Conservation (phyloP, 1,284 basidiomycete genomes). For the Ceratobasidium sp. region DNA sequence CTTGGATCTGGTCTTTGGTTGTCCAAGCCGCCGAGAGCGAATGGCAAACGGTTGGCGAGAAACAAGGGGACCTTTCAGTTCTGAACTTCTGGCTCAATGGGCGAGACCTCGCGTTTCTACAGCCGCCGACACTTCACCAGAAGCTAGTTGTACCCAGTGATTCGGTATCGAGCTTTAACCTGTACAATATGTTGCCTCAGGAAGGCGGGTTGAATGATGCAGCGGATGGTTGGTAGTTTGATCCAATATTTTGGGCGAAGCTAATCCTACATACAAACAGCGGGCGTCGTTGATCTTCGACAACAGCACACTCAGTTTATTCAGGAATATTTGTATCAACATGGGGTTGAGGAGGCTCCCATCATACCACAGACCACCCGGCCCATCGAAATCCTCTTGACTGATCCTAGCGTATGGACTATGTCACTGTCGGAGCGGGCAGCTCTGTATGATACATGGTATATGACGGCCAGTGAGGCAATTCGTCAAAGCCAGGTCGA, state of each 20-base stretch:
- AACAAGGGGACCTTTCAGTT: neutral
- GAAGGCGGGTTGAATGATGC: neutral
- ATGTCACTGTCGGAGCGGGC: slow-evolving; percentile 45
- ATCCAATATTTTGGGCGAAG: neutral
- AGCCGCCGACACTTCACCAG: too few species aligned
- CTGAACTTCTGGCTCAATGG: slow-evolving; percentile 31
- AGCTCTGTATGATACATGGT: slow-evolving; percentile 41
- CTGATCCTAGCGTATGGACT: slow-evolving; percentile 43
- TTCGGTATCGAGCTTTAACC: neutral
- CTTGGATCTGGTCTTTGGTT: slow-evolving; percentile 60
- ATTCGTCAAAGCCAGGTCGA: slow-evolving; percentile 59
- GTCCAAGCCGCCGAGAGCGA: slow-evolving; percentile 18
- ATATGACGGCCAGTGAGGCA: slow-evolving; percentile 21
- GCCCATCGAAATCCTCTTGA: slow-evolving; percentile 19
- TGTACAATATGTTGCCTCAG: neutral
- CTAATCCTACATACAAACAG: neutral
- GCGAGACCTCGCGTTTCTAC: slow-evolving; percentile 37
- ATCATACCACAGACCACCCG: slow-evolving; percentile 27
- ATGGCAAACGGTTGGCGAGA: slow-evolving; percentile 40
- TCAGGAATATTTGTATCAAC: neutral
- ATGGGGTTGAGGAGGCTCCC: neutral
- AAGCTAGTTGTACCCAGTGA: neutral
- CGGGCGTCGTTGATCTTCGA: neutral
- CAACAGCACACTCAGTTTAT: slow-evolving; percentile 15
- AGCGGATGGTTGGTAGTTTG: neutral